These are phyloP conservation scores for Suhomyces prunicola DNA, from an alignment of 805 yeast genomes.

Conservation along the genomic window DNA sequence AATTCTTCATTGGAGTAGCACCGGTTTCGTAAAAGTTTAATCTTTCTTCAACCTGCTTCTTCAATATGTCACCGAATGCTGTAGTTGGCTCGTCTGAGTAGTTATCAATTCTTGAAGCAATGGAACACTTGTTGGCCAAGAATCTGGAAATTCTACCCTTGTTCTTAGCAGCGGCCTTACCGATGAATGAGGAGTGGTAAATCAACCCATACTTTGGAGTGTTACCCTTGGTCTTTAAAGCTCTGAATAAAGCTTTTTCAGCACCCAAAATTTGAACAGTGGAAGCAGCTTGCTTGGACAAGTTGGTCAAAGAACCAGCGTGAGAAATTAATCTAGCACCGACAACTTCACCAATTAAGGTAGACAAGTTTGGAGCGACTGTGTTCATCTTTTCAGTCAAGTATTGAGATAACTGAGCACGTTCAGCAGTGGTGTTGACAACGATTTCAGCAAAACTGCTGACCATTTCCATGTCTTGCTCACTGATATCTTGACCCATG, in stretches of 20 bases:
- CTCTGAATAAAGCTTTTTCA: slow-evolving; percentile 94
- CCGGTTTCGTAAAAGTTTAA: slow-evolving; percentile 95
- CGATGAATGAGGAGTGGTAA: slow-evolving; percentile 92
- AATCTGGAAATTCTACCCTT: slow-evolving; percentile 99
- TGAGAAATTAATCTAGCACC: slow-evolving; percentile 98
- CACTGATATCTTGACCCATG: slow-evolving; percentile 98
- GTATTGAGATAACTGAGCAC: slow-evolving; percentile 78
- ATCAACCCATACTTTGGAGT: slow-evolving; percentile 95
- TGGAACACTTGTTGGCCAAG: slow-evolving; percentile 97
- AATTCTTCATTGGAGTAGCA: slow-evolving; percentile 92
- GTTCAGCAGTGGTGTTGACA: slow-evolving; percentile 86
- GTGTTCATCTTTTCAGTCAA: slow-evolving; percentile 94
- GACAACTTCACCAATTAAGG: slow-evolving; percentile 96
- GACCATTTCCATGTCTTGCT: slow-evolving; percentile 90
- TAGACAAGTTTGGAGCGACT: slow-evolving; percentile 96
- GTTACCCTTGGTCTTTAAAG: slow-evolving; percentile 93
- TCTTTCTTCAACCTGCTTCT: slow-evolving; percentile 97
- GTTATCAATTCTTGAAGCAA: slow-evolving; percentile 97
- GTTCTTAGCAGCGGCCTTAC: slow-evolving; percentile 91
- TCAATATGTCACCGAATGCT: slow-evolving; percentile 85
- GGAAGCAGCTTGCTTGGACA: slow-evolving; percentile 98
- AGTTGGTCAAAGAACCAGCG: slow-evolving; percentile 94
- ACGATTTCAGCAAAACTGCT: slow-evolving; percentile 91
- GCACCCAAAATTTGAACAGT: slow-evolving; percentile 98
- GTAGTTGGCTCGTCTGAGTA: slow-evolving; percentile 92